Evolutionary conservation across 2,329 filamentous ascomycete genomes (phyloP).

Genomic region (Aspergillus sp.): DNA sequence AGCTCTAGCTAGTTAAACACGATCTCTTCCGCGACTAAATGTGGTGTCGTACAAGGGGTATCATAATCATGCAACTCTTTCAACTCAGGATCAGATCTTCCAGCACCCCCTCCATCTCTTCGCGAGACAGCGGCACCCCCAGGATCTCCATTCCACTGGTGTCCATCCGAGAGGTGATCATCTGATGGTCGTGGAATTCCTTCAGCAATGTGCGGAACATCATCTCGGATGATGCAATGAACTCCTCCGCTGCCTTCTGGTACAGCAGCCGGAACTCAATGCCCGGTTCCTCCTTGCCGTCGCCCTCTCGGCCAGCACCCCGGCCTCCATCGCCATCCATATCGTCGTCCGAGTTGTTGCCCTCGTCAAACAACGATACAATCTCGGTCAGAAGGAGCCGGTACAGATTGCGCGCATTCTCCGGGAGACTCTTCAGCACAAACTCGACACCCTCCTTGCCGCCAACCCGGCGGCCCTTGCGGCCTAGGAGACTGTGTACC

Average conservation of each 20-base stretch:
- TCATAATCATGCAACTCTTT: conserved; percentile 25
- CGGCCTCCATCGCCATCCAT: conserved; percentile 35
- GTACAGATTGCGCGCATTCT: conserved; percentile 88
- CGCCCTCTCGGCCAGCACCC: conserved; percentile 25
- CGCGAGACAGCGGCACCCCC: conserved; percentile 78
- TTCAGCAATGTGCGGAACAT: conserved; percentile 91
- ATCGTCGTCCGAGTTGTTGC: conserved; percentile 50
- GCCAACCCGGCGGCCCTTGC: conserved; percentile 73
- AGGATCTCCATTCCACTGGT: conserved; percentile 79
- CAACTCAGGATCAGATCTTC: conserved; percentile 63
- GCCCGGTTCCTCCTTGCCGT: conserved; percentile 49
- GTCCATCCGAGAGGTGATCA: conserved; percentile 88
- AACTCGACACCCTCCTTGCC: conserved; percentile 90
- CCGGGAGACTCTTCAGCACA: conserved; percentile 83
- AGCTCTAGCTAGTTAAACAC: not conserved
- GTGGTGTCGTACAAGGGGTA: conserved; percentile 27
- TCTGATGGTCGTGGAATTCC: conserved; percentile 98
- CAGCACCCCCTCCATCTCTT: conserved; percentile 83
- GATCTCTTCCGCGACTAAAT: not conserved
- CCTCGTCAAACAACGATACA: conserved; percentile 63
- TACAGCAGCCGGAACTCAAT: conserved; percentile 91
- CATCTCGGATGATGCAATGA: conserved; percentile 95
- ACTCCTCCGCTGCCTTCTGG: conserved; percentile 93
- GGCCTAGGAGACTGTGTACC: conserved; percentile 81
- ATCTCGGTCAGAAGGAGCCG: conserved; percentile 81